Evolutionary conservation across 2,329 filamentous ascomycete species (phyloP).

Genomic region (Talaromyces sp.): DNA sequence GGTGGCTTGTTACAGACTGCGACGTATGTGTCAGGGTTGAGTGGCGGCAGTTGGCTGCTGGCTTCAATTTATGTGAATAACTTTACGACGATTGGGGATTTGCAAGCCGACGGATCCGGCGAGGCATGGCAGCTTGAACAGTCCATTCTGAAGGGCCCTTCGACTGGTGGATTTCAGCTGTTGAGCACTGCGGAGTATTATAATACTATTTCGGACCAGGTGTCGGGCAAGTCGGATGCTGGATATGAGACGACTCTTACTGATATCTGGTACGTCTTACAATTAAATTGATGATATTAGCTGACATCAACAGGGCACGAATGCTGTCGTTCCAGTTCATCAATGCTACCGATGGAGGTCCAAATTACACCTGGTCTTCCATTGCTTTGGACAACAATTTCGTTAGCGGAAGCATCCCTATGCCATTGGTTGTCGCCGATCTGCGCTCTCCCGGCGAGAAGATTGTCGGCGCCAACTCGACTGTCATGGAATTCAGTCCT

Average conservation of each 20-base stretch:
- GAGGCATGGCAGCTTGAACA: slow-evolving; percentile 61
- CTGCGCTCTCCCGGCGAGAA: slow-evolving; percentile 60
- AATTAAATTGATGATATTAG: too few relatives aligned
- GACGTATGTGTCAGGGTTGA: slow-evolving; percentile 77
- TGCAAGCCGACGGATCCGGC: slow-evolving; percentile 47
- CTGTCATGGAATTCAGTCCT: slow-evolving; percentile 73
- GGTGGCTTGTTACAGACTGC: slow-evolving; percentile 76
- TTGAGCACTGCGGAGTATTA: slow-evolving; percentile 60
- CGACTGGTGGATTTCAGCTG: slow-evolving; percentile 41
- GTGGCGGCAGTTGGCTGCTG: slow-evolving; percentile 79
- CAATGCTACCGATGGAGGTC: slow-evolving; percentile 69
- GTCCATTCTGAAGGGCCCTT: slow-evolving; percentile 59
- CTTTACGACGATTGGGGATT: slow-evolving; percentile 63
- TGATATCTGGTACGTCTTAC: slow-evolving; percentile 65
- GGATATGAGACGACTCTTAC: slow-evolving; percentile 71
- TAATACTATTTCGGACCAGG: slow-evolving; percentile 54
- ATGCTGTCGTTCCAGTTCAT: slow-evolving; percentile 83
- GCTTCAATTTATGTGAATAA: slow-evolving; percentile 77
- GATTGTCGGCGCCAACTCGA: slow-evolving; percentile 66
- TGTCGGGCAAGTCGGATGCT: slow-evolving; percentile 60
- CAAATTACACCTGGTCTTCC: slow-evolving; percentile 77
- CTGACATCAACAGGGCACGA: slow-evolving; percentile 52
- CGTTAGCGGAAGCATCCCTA: slow-evolving; percentile 58
- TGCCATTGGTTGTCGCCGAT: slow-evolving; percentile 71
- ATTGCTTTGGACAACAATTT: slow-evolving; percentile 65